These are phyloP conservation scores for Peniophora sp. DNA, from an alignment of 1,284 basidiomycete species.

Conservation along the genomic window DNA sequence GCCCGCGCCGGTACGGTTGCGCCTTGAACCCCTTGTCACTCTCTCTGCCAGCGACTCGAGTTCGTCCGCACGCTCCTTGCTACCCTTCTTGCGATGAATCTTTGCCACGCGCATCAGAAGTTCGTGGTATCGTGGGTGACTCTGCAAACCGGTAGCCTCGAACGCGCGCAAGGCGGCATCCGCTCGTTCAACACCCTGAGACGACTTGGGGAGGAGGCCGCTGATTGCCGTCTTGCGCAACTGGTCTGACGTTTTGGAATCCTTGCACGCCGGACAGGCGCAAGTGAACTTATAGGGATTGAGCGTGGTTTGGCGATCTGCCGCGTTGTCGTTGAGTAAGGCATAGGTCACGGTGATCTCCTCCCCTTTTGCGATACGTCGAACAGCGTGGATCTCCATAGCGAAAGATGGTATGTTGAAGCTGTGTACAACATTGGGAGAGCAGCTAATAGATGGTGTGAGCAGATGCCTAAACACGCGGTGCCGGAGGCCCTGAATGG, in stretches of 20 bases:
- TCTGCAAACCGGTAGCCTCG: not conserved
- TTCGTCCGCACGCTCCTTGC: not conserved
- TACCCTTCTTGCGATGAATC: not conserved
- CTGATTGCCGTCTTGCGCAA: not conserved
- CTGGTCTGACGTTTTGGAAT: not conserved
- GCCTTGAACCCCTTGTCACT: no score
- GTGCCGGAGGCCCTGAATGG: not conserved
- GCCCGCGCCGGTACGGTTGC: no score
- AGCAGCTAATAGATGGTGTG: not conserved
- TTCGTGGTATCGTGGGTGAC: not conserved
- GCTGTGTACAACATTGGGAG: not conserved
- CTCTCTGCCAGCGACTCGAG: not conserved
- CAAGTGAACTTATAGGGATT: conserved; percentile 4
- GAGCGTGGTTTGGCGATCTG: conserved; percentile 3
- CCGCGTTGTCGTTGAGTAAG: not conserved
- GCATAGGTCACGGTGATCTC: conserved; percentile 4
- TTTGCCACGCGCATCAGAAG: not conserved
- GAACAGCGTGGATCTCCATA: conserved; percentile 2
- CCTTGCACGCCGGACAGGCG: conserved; percentile 2
- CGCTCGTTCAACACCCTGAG: not conserved
- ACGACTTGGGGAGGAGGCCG: not conserved
- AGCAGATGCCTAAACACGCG: no score
- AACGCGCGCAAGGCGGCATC: not conserved
- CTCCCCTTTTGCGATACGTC: conserved; percentile 4
- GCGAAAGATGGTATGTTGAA: conserved; percentile 3